These are phyloP conservation scores for Alternaria novae-zelandiae DNA, from an alignment of 2,329 filamentous ascomycete species.

Conservation along the genomic window DNA sequence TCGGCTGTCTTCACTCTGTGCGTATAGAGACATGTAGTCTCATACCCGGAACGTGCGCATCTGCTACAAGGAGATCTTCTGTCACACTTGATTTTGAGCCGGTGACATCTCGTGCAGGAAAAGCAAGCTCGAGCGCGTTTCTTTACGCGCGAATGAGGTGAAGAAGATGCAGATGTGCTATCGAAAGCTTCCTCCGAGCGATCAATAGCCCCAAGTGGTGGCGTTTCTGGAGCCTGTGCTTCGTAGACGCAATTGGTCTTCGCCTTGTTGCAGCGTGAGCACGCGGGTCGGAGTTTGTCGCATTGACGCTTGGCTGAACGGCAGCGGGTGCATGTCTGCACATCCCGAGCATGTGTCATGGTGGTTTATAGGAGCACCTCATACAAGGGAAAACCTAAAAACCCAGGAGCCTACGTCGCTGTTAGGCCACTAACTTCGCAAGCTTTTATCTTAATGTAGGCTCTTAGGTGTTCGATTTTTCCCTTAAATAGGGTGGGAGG, in stretches of 20 bases:
- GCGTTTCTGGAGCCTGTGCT: background rate
- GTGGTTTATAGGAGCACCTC: background rate
- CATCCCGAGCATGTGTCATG: constrained; percentile 13
- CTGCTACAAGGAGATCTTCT: constrained; percentile 23
- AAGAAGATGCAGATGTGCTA: background rate
- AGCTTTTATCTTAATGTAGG: too few species aligned
- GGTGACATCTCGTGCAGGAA: constrained; percentile 32
- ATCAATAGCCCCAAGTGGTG: background rate
- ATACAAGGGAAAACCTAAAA: too few species aligned
- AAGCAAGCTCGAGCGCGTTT: constrained; percentile 16
- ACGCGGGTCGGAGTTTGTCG: constrained; percentile 23
- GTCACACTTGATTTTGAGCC: constrained; percentile 31
- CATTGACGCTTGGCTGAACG: constrained; percentile 24
- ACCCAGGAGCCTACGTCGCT: too few species aligned
- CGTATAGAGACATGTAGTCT: constrained; percentile 21
- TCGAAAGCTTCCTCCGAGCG: background rate
- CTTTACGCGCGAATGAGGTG: background rate
- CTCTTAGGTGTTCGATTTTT: too few species aligned
- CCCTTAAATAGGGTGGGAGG: too few species aligned
- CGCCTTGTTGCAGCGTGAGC: constrained; percentile 17
- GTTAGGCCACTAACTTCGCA: too few species aligned
- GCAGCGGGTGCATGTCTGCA: constrained; percentile 23
- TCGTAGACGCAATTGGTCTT: constrained; percentile 13
- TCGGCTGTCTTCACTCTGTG: constrained; percentile 8
- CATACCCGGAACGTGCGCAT: constrained; percentile 21